Evolutionary conservation across 805 yeast species (phyloP).

Genomic region (Blastobotrys parvus): DNA sequence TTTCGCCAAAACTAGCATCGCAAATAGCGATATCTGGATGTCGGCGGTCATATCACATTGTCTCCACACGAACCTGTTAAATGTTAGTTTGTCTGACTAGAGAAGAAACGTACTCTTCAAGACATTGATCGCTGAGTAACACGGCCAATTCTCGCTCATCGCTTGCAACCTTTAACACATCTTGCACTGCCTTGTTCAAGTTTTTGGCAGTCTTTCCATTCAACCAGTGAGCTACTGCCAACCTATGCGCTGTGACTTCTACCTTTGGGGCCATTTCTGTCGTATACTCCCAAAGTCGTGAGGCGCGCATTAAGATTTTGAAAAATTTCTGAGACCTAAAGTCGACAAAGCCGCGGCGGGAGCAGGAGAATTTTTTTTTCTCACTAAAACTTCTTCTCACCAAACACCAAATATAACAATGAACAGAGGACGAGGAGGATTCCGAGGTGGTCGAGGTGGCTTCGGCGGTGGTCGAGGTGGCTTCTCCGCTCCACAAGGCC

Average conservation of each 20-base stretch:
- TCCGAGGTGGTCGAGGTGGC: conserved; percentile 58
- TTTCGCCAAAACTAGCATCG: conserved; percentile 29
- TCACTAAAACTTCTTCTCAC: neutral
- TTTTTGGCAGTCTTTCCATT: no score
- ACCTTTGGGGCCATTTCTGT: no score
- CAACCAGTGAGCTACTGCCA: no score
- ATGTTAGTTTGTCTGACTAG: conserved; percentile 1
- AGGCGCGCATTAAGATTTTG: no score
- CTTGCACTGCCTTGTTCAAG: neutral
- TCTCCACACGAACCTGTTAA: conserved; percentile 33
- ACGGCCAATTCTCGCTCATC: neutral
- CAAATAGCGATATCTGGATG: conserved; percentile 21
- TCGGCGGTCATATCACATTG: conserved; percentile 32
- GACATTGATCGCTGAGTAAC: neutral
- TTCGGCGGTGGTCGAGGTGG: conserved; percentile 59
- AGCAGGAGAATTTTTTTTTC: conserved; percentile 2
- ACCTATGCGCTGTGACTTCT: no score
- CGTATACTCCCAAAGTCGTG: no score
- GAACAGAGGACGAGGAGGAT: conserved; percentile 65
- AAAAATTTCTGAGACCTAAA: no score
- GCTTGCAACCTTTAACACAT: neutral
- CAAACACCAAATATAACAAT: conserved; percentile 26
- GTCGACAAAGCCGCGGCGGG: no score
- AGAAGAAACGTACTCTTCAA: neutral
- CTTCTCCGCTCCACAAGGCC: conserved; percentile 75